Evolutionary conservation across 306 rosid species (phyloP).

Genomic region (Trifolium dubium): DNA sequence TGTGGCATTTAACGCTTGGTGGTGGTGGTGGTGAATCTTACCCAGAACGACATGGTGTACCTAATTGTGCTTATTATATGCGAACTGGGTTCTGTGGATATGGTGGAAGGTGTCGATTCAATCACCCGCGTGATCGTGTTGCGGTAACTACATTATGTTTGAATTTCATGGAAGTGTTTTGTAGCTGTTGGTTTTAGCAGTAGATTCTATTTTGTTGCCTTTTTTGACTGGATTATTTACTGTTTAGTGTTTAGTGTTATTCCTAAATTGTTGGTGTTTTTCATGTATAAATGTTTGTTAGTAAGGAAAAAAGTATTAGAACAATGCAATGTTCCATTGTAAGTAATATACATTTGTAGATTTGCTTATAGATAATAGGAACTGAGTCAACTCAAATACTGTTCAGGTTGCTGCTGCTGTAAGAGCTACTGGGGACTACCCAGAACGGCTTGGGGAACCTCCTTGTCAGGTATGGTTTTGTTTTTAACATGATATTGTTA

Average conservation of each 20-base stretch:
- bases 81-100: constrained; percentile 87
- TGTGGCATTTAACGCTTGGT: constrained; percentile 75
- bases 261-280: not conserved
- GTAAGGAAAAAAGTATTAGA: not conserved
- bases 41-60: constrained; percentile 78
- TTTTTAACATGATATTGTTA: not conserved
- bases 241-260: not conserved
- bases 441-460: constrained; percentile 84
- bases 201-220: not conserved
- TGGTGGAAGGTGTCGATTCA: constrained; percentile 83
- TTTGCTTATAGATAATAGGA: constrained; percentile 11
- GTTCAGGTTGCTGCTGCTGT: constrained; percentile 80
- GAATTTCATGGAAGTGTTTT: constrained; percentile 29
- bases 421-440: constrained; percentile 96
- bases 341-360: not conserved
- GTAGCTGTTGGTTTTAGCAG: constrained; percentile 1
- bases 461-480: constrained; percentile 46
- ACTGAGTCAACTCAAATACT: constrained; percentile 23
- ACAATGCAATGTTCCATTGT: not conserved
- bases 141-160: constrained; percentile 64
- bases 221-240: not conserved
- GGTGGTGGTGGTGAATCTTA: constrained; percentile 60
- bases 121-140: constrained; percentile 87
- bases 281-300: not conserved
- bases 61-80: constrained; percentile 87